Evolutionary conservation across 768 basidiomycete genomes (phyloP), one percentile per base, ranked within the genome.

Genomic region (Stropharia rugosoannulata): DNA sequence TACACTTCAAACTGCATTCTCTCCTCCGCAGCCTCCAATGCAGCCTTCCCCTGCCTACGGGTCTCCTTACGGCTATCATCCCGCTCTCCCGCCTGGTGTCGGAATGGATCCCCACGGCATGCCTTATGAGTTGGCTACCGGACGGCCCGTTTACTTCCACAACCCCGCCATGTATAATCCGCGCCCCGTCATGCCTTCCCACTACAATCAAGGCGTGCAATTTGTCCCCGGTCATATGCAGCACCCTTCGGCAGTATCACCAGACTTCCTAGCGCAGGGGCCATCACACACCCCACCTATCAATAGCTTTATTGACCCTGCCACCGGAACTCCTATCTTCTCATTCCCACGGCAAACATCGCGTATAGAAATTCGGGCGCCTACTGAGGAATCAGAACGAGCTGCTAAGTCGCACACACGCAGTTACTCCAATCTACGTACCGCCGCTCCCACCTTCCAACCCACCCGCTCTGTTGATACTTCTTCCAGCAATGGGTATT

Each of bases 101-200:
- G 89, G 80, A 12, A 71, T 91, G 65, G 85, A 85, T 60, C 81
- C 84, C 51, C 85, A 89, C 57, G 91, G 91, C 32, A 78, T 90
- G 73, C 77, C 89, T n/a, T 93, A 86, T 65, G 91, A 93, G 68
- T 66, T 92, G 49, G 84, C 89, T 12, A 92, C 89, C 4, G 92
- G 92, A 39, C 89, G 89, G 38, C 82, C 89, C 10, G 85, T 93
- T 35, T 87, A 87, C 62, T 75, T 93, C 27, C 81, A 85, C 58
- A 71, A 78, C n/a, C 75, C 78, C 2, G 76, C 79, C 27, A 79
- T 88, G 75, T 88, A 83, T 64, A 84, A 83, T 47, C 85, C 86
- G 49, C 85, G 82, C n/a, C 85, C 87, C 13, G 64, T 84, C 53
- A 77, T 86, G 61, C 83, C 81, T 56, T 72, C 79, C 12, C 80